A percentile compares a stretch with the other conserved stretches of the same genome.
Conservation (phyloP, 129 eudicot genomes). For the Chrysanthemum lavandulifolium region DNA sequence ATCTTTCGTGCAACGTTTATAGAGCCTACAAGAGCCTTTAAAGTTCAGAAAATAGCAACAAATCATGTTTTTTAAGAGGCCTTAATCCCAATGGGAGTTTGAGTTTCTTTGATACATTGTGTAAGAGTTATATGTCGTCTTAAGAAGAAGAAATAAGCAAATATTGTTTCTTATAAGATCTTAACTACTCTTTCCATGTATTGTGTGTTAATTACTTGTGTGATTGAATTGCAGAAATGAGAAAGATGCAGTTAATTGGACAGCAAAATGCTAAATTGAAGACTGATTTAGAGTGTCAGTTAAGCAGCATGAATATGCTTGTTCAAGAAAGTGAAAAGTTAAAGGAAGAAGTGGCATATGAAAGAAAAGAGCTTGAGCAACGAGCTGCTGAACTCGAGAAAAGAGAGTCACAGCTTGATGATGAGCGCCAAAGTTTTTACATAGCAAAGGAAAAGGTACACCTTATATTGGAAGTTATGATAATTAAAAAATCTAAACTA, state of each 20-base stretch:
- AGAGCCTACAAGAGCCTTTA: too few relatives aligned
- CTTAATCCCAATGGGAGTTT: not conserved
- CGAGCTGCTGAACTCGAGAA: slow-evolving; percentile 38
- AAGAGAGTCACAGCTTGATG: slow-evolving; percentile 36
- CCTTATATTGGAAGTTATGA: not conserved
- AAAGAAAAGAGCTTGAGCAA: slow-evolving; percentile 50
- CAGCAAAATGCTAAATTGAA: slow-evolving; percentile 47
- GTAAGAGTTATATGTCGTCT: too few relatives aligned
- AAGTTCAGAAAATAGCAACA: too few relatives aligned
- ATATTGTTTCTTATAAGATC: not conserved
- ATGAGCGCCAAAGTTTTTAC: slow-evolving; percentile 37
- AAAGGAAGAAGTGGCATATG: slow-evolving; percentile 42
- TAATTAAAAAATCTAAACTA: not conserved
- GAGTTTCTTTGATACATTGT: not conserved
- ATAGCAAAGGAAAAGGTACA: slow-evolving; percentile 43
- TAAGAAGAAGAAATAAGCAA: too few relatives aligned
- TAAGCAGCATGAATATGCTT: slow-evolving; percentile 41
- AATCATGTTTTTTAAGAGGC: too few relatives aligned
- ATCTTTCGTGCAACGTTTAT: too few relatives aligned
- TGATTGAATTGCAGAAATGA: slow-evolving; percentile 42
- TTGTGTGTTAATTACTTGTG: slow-evolving; percentile 7
- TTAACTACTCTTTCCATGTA: not conserved
- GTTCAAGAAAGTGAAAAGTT: slow-evolving; percentile 47
- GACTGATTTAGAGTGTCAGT: slow-evolving; percentile 43
- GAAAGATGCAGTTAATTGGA: slow-evolving; percentile 50